These are phyloP conservation scores for Pleurotus djamor DNA, from an alignment of 768 basidiomycete species.

Conservation along the genomic window DNA sequence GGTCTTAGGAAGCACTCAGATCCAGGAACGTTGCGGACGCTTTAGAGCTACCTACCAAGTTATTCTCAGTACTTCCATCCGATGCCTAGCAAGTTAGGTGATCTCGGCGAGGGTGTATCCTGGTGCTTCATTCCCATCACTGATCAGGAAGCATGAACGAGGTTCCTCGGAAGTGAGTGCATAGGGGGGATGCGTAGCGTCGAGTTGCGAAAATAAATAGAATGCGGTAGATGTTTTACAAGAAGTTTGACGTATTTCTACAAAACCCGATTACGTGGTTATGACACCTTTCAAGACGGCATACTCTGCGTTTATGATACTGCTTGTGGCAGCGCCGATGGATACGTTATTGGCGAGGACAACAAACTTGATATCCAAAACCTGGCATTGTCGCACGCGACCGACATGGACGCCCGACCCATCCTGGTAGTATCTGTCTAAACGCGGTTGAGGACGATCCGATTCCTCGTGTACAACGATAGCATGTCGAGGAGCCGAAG, in stretches of 20 bases:
- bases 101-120: too few relatives aligned
- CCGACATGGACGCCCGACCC: slow-evolving; percentile 93
- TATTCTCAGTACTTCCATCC: too few relatives aligned
- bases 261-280: not conserved
- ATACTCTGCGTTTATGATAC: slow-evolving; percentile 96
- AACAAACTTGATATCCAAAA: slow-evolving; percentile 95
- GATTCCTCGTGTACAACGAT: slow-evolving; percentile 91
- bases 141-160: too few relatives aligned
- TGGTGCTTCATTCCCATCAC: too few relatives aligned
- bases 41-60: too few relatives aligned
- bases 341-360: slow-evolving; percentile 91
- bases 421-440: slow-evolving; percentile 87
- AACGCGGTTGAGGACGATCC: slow-evolving; percentile 90
- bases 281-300: slow-evolving; percentile 75
- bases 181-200: too few relatives aligned
- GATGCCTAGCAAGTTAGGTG: too few relatives aligned
- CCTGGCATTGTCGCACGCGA: slow-evolving; percentile 84
- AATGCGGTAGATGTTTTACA: not conserved
- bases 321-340: slow-evolving; percentile 95
- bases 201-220: too few relatives aligned
- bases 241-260: not conserved
- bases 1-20: too few relatives aligned
- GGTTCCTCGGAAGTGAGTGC: too few relatives aligned
- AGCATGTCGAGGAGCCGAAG: slow-evolving; percentile 81
- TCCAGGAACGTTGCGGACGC: too few relatives aligned